Conservation (phyloP, 2,329 filamentous ascomycete species). For the Colletotrichum abscissum region DNA sequence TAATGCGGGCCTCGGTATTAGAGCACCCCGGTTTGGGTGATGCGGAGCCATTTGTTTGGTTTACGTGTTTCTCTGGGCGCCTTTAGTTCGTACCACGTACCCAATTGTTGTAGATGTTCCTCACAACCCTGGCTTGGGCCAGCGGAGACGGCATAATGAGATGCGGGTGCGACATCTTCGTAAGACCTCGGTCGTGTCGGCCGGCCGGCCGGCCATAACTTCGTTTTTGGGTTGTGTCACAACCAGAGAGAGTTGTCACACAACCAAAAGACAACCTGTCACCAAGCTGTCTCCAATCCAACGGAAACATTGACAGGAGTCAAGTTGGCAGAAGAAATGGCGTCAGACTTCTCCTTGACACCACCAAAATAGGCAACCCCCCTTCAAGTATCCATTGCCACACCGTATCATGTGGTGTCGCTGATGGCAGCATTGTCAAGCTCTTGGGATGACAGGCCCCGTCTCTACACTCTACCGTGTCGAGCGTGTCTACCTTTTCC, state of each 20-base stretch:
- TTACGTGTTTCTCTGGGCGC: not conserved
- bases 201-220: not conserved
- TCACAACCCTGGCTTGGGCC: not conserved
- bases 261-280: constrained; percentile 17
- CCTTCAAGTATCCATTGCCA: constrained; percentile 3
- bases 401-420: constrained; percentile 28
- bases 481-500: not conserved
- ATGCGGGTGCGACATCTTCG: not conserved
- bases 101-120: not conserved
- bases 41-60: constrained; percentile 6
- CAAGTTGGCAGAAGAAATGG: constrained; percentile 15
- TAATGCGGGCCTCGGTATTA: constrained; percentile 32
- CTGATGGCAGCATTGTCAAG: constrained; percentile 9
- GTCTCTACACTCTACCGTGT: not conserved
- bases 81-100: not conserved
- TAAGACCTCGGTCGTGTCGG: constrained; percentile 6
- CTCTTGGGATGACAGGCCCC: constrained; percentile 32
- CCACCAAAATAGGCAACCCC: constrained; percentile 17
- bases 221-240: constrained; percentile 3
- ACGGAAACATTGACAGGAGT: constrained; percentile 23
- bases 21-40: constrained; percentile 1
- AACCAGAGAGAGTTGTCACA: constrained; percentile 4
- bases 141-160: not conserved
- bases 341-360: constrained; percentile 26
- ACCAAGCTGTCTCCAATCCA: constrained; percentile 20